Evolutionary conservation across 2,329 filamentous ascomycete genomes (phyloP).

Genomic region (Fusarium neocosmosporiellum): DNA sequence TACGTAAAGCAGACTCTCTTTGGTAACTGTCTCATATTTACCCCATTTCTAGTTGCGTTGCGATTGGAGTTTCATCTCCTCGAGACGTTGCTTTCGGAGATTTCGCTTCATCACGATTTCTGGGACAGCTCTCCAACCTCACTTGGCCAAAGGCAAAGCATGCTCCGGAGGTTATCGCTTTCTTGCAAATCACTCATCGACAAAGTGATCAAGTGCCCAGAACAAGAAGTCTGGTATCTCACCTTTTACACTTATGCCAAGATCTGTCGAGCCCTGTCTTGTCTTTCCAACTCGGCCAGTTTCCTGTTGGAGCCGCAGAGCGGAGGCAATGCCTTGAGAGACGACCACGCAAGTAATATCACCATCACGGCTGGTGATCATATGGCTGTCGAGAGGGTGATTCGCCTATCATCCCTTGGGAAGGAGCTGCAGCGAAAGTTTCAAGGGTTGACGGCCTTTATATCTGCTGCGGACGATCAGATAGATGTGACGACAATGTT

Average conservation of each 20-base stretch:
- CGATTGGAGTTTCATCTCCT: neutral
- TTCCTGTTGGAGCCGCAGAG: neutral
- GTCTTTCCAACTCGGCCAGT: neutral
- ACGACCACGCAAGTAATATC: neutral
- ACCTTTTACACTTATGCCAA: conserved; percentile 3
- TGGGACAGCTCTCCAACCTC: neutral
- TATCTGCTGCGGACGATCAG: neutral
- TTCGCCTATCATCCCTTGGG: neutral
- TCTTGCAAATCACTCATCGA: neutral
- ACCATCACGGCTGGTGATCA: too few species aligned
- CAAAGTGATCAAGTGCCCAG: neutral
- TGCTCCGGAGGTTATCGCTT: neutral
- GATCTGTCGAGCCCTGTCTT: conserved; percentile 1
- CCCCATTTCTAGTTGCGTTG: neutral
- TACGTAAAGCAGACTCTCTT: neutral
- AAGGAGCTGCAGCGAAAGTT: neutral
- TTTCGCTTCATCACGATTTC: neutral
- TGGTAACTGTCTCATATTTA: neutral
- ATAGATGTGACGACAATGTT: neutral
- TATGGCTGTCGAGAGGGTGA: neutral
- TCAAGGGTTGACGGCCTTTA: neutral
- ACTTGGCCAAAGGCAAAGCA: neutral
- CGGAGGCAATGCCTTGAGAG: neutral
- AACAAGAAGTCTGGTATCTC: neutral
- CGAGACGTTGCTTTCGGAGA: neutral